A percentile compares a stretch with the other conserved stretches of the same genome.
Conservation (phyloP, 2,329 filamentous ascomycete genomes). For the Corniculantispora saksenae region DNA sequence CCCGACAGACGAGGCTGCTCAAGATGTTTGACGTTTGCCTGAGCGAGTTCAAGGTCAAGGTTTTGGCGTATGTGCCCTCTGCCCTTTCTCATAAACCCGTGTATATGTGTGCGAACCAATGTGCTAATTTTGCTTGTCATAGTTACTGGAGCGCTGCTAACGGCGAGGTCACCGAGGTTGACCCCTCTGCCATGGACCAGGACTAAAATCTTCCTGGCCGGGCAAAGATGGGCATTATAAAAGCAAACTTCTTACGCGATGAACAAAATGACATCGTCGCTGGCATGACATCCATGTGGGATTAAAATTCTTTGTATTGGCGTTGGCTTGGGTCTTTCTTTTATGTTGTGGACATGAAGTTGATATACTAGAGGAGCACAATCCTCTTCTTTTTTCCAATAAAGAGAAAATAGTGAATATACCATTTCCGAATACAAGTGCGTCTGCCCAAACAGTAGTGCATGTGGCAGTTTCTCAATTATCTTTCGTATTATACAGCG, state of each 20-base stretch:
- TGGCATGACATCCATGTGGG: constrained; percentile 17
- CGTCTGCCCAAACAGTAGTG: not conserved
- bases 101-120: not conserved
- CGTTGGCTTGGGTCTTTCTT: constrained; percentile 17
- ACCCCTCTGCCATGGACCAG: constrained; percentile 40
- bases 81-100: not conserved
- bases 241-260: constrained; percentile 9
- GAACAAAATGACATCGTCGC: not conserved
- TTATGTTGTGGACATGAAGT: not conserved
- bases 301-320: constrained; percentile 14
- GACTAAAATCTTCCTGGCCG: not conserved
- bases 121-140: constrained; percentile 21
- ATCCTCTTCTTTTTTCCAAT: not conserved
- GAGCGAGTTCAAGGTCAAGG: constrained; percentile 83
- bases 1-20: constrained; percentile 86
- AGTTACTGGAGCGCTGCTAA: constrained; percentile 65
- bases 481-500: constrained; percentile 7
- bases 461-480: not conserved
- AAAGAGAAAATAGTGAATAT: not conserved
- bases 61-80: constrained; percentile 64
- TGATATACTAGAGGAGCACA: not conserved
- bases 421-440: not conserved
- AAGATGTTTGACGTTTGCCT: constrained; percentile 92
- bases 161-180: constrained; percentile 59
- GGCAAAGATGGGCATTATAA: not conserved